phyloP scores from a whole-genome alignment of 139 green algal species.

The Tetradesmus lagerheimii region DNA sequence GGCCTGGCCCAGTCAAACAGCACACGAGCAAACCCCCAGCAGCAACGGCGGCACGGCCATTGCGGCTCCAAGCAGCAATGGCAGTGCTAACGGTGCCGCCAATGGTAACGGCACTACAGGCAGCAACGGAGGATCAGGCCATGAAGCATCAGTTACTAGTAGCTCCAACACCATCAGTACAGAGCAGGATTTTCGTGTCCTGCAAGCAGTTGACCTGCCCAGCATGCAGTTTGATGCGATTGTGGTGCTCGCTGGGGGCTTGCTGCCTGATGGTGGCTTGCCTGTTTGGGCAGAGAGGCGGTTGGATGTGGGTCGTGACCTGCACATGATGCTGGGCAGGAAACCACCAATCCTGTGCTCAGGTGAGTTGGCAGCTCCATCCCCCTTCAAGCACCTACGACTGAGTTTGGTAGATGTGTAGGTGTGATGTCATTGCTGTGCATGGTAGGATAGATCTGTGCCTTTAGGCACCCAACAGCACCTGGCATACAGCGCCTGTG shows the following conservation, averaged over 20 bases:
- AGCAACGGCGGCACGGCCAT: not conserved
- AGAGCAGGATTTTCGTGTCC: not conserved
- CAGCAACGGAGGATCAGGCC: not conserved
- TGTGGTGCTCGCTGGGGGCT: conserved; percentile 58
- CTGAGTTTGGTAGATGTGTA: too few relatives aligned
- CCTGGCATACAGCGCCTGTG: too few relatives aligned
- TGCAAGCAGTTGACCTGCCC: not conserved
- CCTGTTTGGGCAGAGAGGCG: conserved; percentile 64
- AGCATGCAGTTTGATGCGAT: conserved; percentile 36
- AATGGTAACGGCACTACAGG: too few relatives aligned
- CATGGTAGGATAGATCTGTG: too few relatives aligned
- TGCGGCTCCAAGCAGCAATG: not conserved
- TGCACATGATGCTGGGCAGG: conserved; percentile 44
- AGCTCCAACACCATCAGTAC: not conserved
- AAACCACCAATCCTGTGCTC: conserved; percentile 14
- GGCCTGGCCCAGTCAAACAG: not conserved
- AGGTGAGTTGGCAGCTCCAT: conserved; percentile 24
- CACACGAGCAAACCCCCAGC: not conserved
- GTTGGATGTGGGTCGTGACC: conserved; percentile 50
- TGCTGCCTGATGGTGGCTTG: conserved; percentile 59
- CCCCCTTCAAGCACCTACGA: too few relatives aligned
- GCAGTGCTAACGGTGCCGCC: not conserved
- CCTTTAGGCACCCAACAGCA: too few relatives aligned
- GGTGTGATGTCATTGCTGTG: too few relatives aligned
- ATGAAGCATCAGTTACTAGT: not conserved